Evolutionary conservation across 768 basidiomycete genomes (phyloP).

Genomic region (Lentinula sp.): DNA sequence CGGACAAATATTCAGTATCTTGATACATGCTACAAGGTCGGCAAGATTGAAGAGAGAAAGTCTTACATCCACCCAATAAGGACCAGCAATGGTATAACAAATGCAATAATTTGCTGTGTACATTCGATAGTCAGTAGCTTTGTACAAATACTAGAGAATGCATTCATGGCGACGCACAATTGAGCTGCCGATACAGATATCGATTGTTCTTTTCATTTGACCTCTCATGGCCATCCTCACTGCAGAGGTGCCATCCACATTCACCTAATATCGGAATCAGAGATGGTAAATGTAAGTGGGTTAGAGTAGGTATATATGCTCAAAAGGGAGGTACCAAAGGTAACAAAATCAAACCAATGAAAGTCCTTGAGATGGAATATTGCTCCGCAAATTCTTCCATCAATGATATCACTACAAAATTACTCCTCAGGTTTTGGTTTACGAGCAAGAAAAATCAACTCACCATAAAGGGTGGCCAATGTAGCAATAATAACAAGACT

Average conservation of each 20-base stretch:
- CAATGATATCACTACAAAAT: slow-evolving; percentile 66
- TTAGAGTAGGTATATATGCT: background rate
- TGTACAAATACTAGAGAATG: too few species aligned
- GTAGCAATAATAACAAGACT: background rate
- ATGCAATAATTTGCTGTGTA: slow-evolving; percentile 73
- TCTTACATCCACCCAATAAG: slow-evolving; percentile 74
- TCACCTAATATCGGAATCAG: slow-evolving; percentile 16
- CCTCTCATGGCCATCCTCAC: slow-evolving; percentile 85
- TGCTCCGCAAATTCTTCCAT: slow-evolving; percentile 86
- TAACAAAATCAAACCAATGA: slow-evolving; percentile 84
- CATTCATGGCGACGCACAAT: slow-evolving; percentile 44
- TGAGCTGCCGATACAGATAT: slow-evolving; percentile 75
- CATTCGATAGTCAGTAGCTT: background rate
- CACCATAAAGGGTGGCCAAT: background rate
- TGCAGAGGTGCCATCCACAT: slow-evolving; percentile 68
- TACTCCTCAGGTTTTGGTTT: background rate
- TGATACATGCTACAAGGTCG: background rate
- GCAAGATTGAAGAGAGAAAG: background rate
- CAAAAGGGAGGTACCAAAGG: slow-evolving; percentile 62
- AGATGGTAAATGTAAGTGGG: too few species aligned
- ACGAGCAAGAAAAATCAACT: slow-evolving; percentile 17
- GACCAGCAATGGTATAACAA: slow-evolving; percentile 86
- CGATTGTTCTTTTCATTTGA: slow-evolving; percentile 69
- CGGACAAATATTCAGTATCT: background rate
- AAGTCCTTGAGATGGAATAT: slow-evolving; percentile 74